Evolutionary conservation across 768 basidiomycete species (phyloP).

Genomic region (Scleroderma citrinum): DNA sequence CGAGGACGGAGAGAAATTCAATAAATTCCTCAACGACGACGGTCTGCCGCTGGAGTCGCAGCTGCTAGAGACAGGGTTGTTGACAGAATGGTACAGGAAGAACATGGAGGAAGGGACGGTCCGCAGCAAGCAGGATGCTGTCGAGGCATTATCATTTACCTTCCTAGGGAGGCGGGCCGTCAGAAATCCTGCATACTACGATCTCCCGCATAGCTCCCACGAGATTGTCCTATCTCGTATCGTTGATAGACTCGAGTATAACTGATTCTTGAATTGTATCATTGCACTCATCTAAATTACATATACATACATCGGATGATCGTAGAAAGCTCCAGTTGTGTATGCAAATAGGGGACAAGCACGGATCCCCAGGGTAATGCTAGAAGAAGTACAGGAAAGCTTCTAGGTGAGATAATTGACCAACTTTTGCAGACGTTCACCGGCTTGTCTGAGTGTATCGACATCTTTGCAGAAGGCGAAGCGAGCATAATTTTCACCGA

Average conservation of each 20-base stretch:
- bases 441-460: constrained; percentile 78
- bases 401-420: constrained; percentile 50
- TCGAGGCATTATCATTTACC: constrained; percentile 77
- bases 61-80: constrained; percentile 45
- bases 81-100: constrained; percentile 45
- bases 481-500: constrained; percentile 82
- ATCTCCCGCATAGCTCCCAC: constrained; percentile 36
- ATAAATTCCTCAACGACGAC: constrained; percentile 71
- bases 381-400: no score
- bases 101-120: constrained; percentile 35
- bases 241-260: constrained; percentile 46
- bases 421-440: constrained; percentile 71
- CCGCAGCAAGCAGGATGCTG: constrained; percentile 54
- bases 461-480: constrained; percentile 97
- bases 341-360: no score
- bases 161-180: constrained; percentile 66
- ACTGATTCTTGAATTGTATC: neutral
- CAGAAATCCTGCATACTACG: constrained; percentile 86
- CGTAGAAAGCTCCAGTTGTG: no score
- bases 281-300: no score
- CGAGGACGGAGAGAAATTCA: constrained; percentile 76
- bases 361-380: no score
- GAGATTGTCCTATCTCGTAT: constrained; percentile 63
- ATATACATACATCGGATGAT: no score
- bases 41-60: constrained; percentile 88